Percentiles rank a stretch among this genome's conserved stretches.
Evolutionary conservation across 2,329 filamentous ascomycete genomes (phyloP).

Genomic region (Aspergillus terreus): DNA sequence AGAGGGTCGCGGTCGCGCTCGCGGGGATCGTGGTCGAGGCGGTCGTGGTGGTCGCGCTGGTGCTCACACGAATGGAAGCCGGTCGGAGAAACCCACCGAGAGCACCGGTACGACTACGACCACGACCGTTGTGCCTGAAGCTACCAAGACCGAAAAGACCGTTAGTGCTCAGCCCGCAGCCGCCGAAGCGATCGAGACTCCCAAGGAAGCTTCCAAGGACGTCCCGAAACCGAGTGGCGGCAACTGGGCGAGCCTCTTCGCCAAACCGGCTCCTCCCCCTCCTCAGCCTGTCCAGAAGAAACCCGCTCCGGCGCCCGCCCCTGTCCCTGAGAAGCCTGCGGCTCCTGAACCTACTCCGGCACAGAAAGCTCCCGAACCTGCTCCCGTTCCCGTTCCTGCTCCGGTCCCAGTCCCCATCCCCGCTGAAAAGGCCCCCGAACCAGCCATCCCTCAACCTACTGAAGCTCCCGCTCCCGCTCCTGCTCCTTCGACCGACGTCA

Average conservation of each 20-base stretch:
- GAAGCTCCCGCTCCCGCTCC: constrained; percentile 39
- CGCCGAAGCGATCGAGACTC: constrained; percentile 15
- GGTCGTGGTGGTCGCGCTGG: constrained; percentile 44
- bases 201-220: constrained; percentile 13
- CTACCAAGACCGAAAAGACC: constrained; percentile 20
- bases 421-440: constrained; percentile 33
- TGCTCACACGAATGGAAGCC: constrained; percentile 42
- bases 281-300: constrained; percentile 4
- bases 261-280: constrained; percentile 55
- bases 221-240: constrained; percentile 34
- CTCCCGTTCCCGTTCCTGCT: constrained; percentile 19
- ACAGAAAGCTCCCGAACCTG: constrained; percentile 20
- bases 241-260: constrained; percentile 72
- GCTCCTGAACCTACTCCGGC: constrained; percentile 31
- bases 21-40: constrained; percentile 47
- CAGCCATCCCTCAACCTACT: constrained; percentile 26
- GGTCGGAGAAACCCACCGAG: constrained; percentile 29
- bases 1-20: constrained; percentile 44
- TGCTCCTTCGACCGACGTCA: constrained; percentile 46
- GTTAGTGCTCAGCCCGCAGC: constrained; percentile 18
- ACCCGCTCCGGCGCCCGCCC: constrained; percentile 12
- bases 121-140: constrained; percentile 20
- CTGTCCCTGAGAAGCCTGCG: constrained; percentile 6
- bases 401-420: constrained; percentile 35
- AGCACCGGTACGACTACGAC: constrained; percentile 7